Conservation (phyloP, 441 rosid genomes). For the Melastoma candidum region DNA sequence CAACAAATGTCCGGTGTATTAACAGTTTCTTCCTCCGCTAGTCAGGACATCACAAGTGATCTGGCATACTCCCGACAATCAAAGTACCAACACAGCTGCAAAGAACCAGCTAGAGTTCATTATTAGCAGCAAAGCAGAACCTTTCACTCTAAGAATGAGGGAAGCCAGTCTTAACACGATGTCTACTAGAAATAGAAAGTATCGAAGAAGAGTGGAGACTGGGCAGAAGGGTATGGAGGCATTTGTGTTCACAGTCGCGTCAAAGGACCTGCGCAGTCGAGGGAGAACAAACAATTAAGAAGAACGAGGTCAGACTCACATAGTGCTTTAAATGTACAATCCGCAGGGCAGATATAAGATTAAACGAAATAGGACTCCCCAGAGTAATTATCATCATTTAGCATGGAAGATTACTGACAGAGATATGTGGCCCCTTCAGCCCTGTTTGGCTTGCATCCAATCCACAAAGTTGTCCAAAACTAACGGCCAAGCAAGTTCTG, state of each 20-base stretch:
- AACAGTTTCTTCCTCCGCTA: no score
- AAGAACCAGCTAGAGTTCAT: background rate
- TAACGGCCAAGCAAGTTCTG: slow-evolving; percentile 78
- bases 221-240: background rate
- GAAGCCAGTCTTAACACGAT: background rate
- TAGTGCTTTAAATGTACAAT: background rate
- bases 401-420: slow-evolving; percentile 28
- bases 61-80: background rate
- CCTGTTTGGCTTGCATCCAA: slow-evolving; percentile 63
- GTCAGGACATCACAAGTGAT: background rate
- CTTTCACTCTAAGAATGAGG: slow-evolving; percentile 4
- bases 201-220: background rate
- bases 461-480: slow-evolving; percentile 73
- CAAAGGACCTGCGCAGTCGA: no score
- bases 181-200: slow-evolving; percentile 5
- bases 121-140: background rate
- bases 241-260: slow-evolving; percentile 16
- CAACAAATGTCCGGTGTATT: no score
- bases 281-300: slow-evolving; percentile 12
- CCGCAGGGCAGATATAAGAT: background rate
- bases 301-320: slow-evolving; percentile 4
- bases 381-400: slow-evolving; percentile 18
- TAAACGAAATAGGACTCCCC: slow-evolving; percentile 22
- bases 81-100: background rate
- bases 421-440: slow-evolving; percentile 22